Conservation (phyloP, 768 basidiomycete genomes). For the Butyriboletus loyo region DNA sequence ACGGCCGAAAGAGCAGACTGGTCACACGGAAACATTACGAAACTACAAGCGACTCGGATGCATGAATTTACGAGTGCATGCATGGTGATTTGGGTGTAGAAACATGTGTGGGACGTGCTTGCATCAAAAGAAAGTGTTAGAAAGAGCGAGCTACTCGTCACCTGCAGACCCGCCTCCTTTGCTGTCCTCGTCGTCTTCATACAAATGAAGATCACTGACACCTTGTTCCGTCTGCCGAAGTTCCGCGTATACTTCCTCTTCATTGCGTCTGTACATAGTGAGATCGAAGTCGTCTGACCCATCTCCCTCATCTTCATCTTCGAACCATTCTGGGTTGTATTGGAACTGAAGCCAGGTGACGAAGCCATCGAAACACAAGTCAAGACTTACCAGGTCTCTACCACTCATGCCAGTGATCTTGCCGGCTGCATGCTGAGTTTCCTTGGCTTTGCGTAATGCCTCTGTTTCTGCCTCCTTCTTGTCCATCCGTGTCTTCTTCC, state of each 20-base stretch:
- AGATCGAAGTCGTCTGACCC: constrained; percentile 55
- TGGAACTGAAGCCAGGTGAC: constrained; percentile 62
- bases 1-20: neutral
- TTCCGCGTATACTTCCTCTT: constrained; percentile 29
- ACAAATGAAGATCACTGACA: constrained; percentile 14
- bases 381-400: constrained; percentile 74
- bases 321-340: constrained; percentile 94
- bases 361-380: neutral
- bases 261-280: constrained; percentile 50
- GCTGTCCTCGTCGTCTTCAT: constrained; percentile 19
- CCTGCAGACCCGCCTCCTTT: neutral
- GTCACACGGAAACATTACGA: constrained; percentile 22
- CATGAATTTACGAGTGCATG: neutral
- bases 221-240: constrained; percentile 20
- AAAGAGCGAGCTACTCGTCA: neutral
- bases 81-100: neutral
- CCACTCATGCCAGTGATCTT: constrained; percentile 95
- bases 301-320: constrained; percentile 59
- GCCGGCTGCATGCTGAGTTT: constrained; percentile 76
- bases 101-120: neutral
- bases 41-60: constrained; percentile 1
- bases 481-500: constrained; percentile 94
- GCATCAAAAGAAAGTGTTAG: neutral
- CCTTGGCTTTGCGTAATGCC: constrained; percentile 77
- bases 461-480: constrained; percentile 93